Conservation (phyloP, 2,329 filamentous ascomycete genomes). For the Endocalyx cinctus region DNA sequence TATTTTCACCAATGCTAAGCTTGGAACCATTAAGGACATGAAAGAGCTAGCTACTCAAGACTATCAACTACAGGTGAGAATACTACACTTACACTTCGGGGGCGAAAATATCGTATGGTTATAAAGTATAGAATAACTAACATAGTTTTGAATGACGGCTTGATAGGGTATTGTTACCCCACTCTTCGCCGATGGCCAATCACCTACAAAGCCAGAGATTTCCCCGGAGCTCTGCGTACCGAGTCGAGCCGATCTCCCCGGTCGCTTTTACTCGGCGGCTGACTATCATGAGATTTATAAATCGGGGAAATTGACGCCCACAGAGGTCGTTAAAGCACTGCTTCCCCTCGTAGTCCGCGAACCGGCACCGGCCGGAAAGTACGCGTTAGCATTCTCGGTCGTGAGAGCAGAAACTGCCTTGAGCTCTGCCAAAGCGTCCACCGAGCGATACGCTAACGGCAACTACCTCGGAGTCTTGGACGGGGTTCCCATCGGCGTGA, state of each 20-base stretch:
- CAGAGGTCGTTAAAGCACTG: slow-evolving; percentile 65
- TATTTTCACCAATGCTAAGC: no score
- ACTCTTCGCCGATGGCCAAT: slow-evolving; percentile 30
- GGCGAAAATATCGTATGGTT: no score
- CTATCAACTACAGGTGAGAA: no score
- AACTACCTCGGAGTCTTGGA: slow-evolving; percentile 66
- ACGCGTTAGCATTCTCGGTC: slow-evolving; percentile 70
- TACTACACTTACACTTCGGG: no score
- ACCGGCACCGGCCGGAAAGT: slow-evolving; percentile 47
- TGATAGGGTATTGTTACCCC: slow-evolving; percentile 55
- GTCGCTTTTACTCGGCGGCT: slow-evolving; percentile 62
- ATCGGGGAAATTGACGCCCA: slow-evolving; percentile 65
- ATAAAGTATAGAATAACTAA: no score
- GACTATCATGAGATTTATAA: slow-evolving; percentile 77
- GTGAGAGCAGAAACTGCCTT: slow-evolving; percentile 58
- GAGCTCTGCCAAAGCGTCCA: slow-evolving; percentile 67
- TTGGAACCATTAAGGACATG: no score
- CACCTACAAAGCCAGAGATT: slow-evolving; percentile 32
- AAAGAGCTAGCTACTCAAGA: no score
- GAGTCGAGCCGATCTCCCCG: slow-evolving; percentile 35
- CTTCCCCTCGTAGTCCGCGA: slow-evolving; percentile 66
- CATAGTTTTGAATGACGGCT: no score
- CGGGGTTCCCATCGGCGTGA: slow-evolving; percentile 77
- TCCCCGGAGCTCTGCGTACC: slow-evolving; percentile 36
- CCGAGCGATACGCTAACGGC: slow-evolving; percentile 65